These are phyloP conservation scores for Trichoderma sp. DNA, from an alignment of 2,329 filamentous ascomycete species.

Conservation along the genomic window DNA sequence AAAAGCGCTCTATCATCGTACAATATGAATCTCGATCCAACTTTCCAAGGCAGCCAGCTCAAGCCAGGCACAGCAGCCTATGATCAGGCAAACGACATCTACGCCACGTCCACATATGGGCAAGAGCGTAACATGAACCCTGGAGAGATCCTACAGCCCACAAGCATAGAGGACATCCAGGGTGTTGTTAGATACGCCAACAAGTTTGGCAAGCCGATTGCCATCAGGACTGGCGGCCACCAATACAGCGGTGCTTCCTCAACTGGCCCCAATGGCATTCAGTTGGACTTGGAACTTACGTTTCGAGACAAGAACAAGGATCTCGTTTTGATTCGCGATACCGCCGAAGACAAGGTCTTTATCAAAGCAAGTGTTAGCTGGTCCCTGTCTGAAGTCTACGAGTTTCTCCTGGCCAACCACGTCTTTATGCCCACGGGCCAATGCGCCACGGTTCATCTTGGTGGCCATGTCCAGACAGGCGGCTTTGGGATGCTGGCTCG, in stretches of 20 bases:
- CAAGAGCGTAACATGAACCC: slow-evolving; percentile 13
- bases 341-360: background rate
- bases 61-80: slow-evolving; percentile 9
- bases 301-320: background rate
- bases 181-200: slow-evolving; percentile 11
- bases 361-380: slow-evolving; percentile 9
- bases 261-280: slow-evolving; percentile 1
- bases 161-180: slow-evolving; percentile 2
- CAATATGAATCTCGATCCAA: background rate
- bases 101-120: slow-evolving; percentile 8
- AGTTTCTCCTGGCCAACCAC: background rate
- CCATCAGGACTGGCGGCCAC: slow-evolving; percentile 8
- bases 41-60: background rate
- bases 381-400: background rate
- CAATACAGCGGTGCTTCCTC: slow-evolving; percentile 13
- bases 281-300: slow-evolving; percentile 3
- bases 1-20: background rate
- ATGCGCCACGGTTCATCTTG: slow-evolving; percentile 1
- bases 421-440: slow-evolving; percentile 12
- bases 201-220: background rate
- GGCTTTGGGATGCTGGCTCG: slow-evolving; percentile 6
- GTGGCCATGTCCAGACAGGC: slow-evolving; percentile 5
- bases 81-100: slow-evolving; percentile 1
- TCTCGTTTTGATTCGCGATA: slow-evolving; percentile 2
- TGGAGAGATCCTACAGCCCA: slow-evolving; percentile 3